Evolutionary conservation across 495 filamentous ascomycete species (phyloP).

Genomic region (Talaromyces thailandensis): DNA sequence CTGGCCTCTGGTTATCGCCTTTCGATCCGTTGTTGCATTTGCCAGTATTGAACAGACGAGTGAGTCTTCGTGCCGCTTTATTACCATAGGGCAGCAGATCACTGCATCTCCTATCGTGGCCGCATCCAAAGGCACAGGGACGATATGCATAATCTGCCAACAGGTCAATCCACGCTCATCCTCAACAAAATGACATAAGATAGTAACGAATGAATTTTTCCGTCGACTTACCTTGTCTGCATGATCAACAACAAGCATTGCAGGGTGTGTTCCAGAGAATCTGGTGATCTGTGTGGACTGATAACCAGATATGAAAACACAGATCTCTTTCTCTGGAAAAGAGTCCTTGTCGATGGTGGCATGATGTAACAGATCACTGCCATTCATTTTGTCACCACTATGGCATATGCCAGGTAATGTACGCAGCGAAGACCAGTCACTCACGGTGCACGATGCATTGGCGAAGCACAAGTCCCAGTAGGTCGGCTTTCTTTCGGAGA

Average conservation of each 20-base stretch:
- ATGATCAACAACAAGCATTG: constrained; percentile 18
- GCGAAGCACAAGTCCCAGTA: constrained; percentile 21
- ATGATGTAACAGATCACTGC: constrained; percentile 11
- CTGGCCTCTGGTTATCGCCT: background rate
- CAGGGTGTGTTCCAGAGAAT: constrained; percentile 15
- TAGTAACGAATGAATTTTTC: background rate
- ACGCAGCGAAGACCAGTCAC: constrained; percentile 8
- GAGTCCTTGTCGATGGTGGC: constrained; percentile 10
- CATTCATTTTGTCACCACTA: background rate
- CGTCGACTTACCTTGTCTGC: constrained; percentile 13
- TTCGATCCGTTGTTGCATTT: constrained; percentile 14
- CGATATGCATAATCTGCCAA: constrained; percentile 16
- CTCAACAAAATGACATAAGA: background rate
- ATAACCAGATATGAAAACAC: constrained; percentile 18
- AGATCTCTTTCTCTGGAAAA: constrained; percentile 10
- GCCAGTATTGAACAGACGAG: constrained; percentile 18
- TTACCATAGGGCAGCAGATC: constrained; percentile 16
- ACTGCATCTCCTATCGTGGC: constrained; percentile 20
- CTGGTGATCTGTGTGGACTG: constrained; percentile 10
- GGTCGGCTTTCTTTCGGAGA: constrained; percentile 13
- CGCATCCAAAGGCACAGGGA: constrained; percentile 18
- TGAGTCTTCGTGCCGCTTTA: constrained; percentile 15
- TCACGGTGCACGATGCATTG: constrained; percentile 11
- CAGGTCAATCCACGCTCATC: background rate
- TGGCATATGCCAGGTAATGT: constrained; percentile 11